Evolutionary conservation across 2,329 filamentous ascomycete species (phyloP), one percentile per base, ranked within the genome.

Genomic region (Apiospora kogelbergensis): DNA sequence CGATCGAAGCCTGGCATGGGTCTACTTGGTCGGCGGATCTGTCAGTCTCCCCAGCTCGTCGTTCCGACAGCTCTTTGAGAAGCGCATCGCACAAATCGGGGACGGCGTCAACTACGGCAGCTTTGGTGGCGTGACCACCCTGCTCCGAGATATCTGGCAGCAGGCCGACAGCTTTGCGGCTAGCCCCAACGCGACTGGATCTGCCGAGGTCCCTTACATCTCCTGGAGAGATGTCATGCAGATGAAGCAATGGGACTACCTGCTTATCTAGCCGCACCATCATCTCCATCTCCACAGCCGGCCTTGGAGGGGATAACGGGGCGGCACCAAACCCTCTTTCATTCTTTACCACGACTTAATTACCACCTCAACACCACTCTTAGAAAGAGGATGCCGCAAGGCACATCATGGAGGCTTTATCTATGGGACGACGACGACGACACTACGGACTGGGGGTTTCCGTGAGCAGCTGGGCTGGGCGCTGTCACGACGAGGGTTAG

Each of bases 201-300:
- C 74, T 71, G 72, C 79, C 73, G 77, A 79, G 75, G 80, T 82
- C 81, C 90, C 89, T 78, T 91, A 91, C 83, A 89, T 97, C 81
- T 94, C 95, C 90, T 98, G 95, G 95, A 88, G 95, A 83, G 93
- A 97, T 82, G 89, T 95, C 78, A 97, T 98, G 94, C 89, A 89
- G 82, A 89, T 91, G 83, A 96, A 95, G 84, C 90, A 90, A 75
- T 97, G 94, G 95, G 93, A 97, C 80, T 96, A 94, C 83, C 86
- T 98, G 80, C 88, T 98, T 80, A 95, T 98, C 82, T 97, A 83
- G 84, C 71, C 69, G 64, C 67, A 69, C 68, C 70, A 60, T 60
- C 53, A 68, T 67, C 66, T 67, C 73, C 68, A 22, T 33, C 72
- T 73, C 74, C 70, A 78, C 70, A 79, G 80, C 81, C 74, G 81